A percentile compares a stretch with the other conserved stretches of the same genome.
Evolutionary conservation across 345 rosid genomes (phyloP).

Genomic region (Triadica sebifera): DNA sequence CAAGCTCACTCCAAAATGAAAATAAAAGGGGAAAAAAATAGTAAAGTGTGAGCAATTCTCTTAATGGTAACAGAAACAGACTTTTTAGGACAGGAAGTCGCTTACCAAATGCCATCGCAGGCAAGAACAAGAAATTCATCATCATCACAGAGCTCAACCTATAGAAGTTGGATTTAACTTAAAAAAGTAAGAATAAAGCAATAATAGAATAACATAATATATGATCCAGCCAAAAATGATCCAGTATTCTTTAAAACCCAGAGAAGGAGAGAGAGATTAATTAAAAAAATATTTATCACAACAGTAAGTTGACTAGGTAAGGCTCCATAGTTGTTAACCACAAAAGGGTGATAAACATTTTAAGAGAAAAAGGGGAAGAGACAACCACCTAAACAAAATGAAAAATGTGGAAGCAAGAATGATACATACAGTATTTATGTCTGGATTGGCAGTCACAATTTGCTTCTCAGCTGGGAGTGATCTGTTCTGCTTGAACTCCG

Average conservation of each 20-base stretch:
- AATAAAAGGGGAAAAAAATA: not conserved
- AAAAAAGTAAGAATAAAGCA: not conserved
- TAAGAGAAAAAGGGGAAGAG: not conserved
- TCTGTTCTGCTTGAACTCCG: constrained; percentile 88
- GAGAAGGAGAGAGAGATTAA: not conserved
- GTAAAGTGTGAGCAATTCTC: not conserved
- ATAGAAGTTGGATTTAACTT: constrained; percentile 8
- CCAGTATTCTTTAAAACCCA: not conserved
- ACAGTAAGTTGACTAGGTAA: not conserved
- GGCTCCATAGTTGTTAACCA: not conserved
- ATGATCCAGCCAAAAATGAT: not conserved
- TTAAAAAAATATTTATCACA: not conserved
- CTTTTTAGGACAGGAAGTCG: not conserved
- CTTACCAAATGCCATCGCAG: constrained; percentile 95
- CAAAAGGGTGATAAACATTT: not conserved
- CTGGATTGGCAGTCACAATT: constrained; percentile 83
- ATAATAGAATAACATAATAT: not conserved
- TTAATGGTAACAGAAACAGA: not conserved
- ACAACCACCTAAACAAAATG: not conserved
- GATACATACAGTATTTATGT: constrained; percentile 57
- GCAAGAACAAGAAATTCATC: constrained; percentile 92
- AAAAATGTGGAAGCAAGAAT: not conserved
- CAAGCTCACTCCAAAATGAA: not conserved
- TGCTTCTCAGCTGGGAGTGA: constrained; percentile 73
- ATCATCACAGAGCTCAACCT: constrained; percentile 95